Conservation (phyloP, 176 grass and related monocot species). For the Luzula sylvatica region DNA sequence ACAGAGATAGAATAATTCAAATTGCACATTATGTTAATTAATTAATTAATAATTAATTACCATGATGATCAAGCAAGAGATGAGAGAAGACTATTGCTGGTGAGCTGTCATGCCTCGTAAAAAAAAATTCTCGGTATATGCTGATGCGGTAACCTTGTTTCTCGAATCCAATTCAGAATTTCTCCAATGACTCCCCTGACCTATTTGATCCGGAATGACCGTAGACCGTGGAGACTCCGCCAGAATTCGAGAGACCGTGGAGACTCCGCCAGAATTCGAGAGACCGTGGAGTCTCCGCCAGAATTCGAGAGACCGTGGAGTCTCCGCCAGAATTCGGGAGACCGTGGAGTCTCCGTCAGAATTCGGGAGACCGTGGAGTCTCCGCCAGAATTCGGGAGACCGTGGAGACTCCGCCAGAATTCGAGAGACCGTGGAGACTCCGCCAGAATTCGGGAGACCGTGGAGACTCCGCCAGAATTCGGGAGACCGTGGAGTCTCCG, state of each 20-base stretch:
- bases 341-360: too few relatives aligned
- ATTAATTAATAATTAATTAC: constrained; percentile 4
- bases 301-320: too few relatives aligned
- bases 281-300: too few relatives aligned
- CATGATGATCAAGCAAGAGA: constrained; percentile 24
- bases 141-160: constrained; percentile 3
- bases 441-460: too few relatives aligned
- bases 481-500: too few relatives aligned
- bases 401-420: background rate
- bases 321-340: too few relatives aligned
- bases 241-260: constrained; percentile 15
- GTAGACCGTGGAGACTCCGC: background rate
- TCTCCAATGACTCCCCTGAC: background rate
- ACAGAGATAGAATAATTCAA: too few relatives aligned
- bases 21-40: too few relatives aligned
- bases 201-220: background rate
- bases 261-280: too few relatives aligned
- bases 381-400: background rate
- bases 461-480: too few relatives aligned
- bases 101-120: constrained; percentile 23
- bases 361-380: too few relatives aligned
- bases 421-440: too few relatives aligned
- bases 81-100: constrained; percentile 27
- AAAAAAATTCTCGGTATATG: constrained; percentile 4
- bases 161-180: constrained; percentile 19